Evolutionary conservation across 805 yeast species (phyloP), one percentile per base, ranked within the genome.

Genomic region (Dipodascus geniculatus): DNA sequence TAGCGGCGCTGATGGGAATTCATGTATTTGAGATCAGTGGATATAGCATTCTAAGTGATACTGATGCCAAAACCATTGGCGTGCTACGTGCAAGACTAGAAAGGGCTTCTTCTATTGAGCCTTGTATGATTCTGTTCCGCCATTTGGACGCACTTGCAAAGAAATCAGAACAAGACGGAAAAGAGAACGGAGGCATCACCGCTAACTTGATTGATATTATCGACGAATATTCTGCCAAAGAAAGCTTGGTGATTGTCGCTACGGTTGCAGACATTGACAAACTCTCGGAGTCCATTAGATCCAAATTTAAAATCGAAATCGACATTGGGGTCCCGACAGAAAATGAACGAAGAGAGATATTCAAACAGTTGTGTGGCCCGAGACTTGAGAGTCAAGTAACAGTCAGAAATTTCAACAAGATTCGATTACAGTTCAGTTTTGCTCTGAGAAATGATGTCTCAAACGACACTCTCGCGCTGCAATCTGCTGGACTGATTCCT

Each of bases 401-500:
- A 2, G 50, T 58, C 28, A 50, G 47, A 16, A 42, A 48, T 31
- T 35, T 57, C 17, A 53, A 44, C n/a, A 16, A 23, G 9, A 2
- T 38, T 42, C 8, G 49, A 2, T 31, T 60, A 9, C 55, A 56
- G 2, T 38, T 50, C 2, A 60, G 60, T 6, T 74, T 63, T 56
- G 54, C 57, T 0, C 58, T 71, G 3, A 66, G 78, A 17, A 68
- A 71, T 14, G 83, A 84, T 59, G 78, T 89, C 2, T 75, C 81
- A 1, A 60, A 77, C 3, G 68, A 74, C 1, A 68, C 79, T 0
- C 70, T 93, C 28, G 85, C 97, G 0, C 69, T 85, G 51, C 96
- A 89, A 61, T 85, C 96, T 55, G 98, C 98, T 1, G 98, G 98
- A 20, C 73, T 91, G 53, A 85, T 93, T 0, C 95, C 97, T 1